Percentiles rank a stretch among this genome's conserved stretches.
Conservation (phyloP, 1,284 basidiomycete species). For the Thelephora terrestris region DNA sequence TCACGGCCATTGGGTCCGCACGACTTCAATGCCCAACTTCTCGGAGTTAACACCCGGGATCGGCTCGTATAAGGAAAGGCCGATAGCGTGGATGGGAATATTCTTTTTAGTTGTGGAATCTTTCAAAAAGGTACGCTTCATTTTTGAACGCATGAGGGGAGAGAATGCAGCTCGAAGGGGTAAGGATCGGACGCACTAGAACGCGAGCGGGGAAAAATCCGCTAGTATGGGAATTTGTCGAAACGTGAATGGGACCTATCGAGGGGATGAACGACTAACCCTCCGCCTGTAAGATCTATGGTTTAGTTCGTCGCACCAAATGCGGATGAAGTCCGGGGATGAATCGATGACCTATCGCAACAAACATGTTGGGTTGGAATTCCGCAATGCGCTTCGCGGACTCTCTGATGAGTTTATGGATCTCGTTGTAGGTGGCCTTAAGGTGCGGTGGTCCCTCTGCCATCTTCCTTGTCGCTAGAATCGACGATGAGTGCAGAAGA, state of each 20-base stretch:
- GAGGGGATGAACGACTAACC: constrained; percentile 38
- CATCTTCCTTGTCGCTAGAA: constrained; percentile 18
- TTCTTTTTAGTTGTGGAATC: constrained; percentile 62
- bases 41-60: constrained; percentile 68
- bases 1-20: constrained; percentile 89
- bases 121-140: constrained; percentile 79
- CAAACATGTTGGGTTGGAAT: constrained; percentile 71
- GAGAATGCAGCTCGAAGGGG: background rate
- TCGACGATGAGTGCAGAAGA: background rate
- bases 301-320: constrained; percentile 1
- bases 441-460: constrained; percentile 44
- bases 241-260: constrained; percentile 11
- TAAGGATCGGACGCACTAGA: constrained; percentile 40
- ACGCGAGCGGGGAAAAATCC: constrained; percentile 94
- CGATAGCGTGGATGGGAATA: constrained; percentile 88
- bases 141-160: background rate
- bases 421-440: constrained; percentile 73
- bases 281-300: constrained; percentile 46
- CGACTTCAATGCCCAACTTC: constrained; percentile 74
- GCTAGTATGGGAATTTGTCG: constrained; percentile 29
- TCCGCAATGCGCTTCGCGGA: constrained; percentile 52
- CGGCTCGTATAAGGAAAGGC: constrained; percentile 85
- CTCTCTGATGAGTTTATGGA: constrained; percentile 69
- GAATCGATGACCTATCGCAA: constrained; percentile 75
- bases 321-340: constrained; percentile 1